Base-by-base conservation (phyloP, 73 alveolate species). In the Symbiodinium natans region DNA sequence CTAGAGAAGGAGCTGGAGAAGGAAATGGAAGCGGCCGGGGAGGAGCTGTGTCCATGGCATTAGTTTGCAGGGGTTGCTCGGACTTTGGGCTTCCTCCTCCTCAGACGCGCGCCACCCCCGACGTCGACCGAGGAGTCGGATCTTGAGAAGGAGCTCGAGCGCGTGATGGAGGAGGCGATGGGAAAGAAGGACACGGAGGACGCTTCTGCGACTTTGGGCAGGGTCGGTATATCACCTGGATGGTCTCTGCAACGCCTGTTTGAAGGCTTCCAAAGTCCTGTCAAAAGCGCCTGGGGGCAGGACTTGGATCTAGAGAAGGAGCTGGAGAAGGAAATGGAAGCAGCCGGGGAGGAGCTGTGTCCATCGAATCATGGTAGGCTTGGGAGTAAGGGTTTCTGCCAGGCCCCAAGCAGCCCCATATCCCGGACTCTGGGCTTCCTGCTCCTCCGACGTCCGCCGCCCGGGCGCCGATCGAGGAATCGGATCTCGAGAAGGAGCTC, bases 291-390 rank as follows among this genome's bases (percentile, higher is more conserved):
- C n/a, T n/a, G n/a, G n/a, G 41, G 41, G 68, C 68, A 52, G 68
- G 68, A 39, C n/a, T 71, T 83, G 41, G 21, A 10, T 41, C 73
- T 8, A 25, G 54, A 80, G 87, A 43, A 80, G 23, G 87, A 80
- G n/a, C 87, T 80, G 87, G 87, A 36, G 33, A 80, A 38, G 46
- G 87, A 80, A 36, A 25, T 77, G 86, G 86, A 77, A 11, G 39
- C 17, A 42, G 86, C 86, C 6, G 36, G 34, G 87, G 87, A 38
- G 36, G 87, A 83, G 25, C 29, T n/a, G 92, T 39, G n/a, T 39
- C 36, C 89, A 29, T 56, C 27, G 31, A 21, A 56, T 21, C 17
- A 56, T 21, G 27, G 27, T 21, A 56, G 27, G 31, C 27, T 29
- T 56, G 17, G 75, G 86, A 29, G 10, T 8, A n/a, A 11, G 86